Percentiles rank a stretch among this genome's conserved stretches.
phyloP scores from a whole-genome alignment of 148 eudicot genomes.

The Rhododendron mucronatum region DNA sequence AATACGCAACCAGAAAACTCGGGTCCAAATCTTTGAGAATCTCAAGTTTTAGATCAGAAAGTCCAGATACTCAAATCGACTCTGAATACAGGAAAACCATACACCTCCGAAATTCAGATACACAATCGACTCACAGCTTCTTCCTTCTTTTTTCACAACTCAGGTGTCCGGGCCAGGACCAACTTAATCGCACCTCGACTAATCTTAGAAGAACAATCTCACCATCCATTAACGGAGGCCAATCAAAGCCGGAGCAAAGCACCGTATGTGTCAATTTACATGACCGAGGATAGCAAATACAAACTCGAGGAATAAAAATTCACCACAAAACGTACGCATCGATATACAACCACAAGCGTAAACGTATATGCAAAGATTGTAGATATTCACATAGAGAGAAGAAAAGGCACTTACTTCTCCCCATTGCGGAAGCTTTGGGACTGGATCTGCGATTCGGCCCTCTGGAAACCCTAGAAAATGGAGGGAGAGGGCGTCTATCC shows the following conservation, averaged over 20 bases:
- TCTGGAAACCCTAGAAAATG: constrained; percentile 5
- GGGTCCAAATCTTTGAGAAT: not conserved
- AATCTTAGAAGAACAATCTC: too few relatives aligned
- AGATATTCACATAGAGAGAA: not conserved
- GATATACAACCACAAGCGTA: not conserved
- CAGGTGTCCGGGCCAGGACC: not conserved
- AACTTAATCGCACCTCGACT: too few relatives aligned
- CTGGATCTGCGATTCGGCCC: not conserved
- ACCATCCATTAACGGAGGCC: not conserved
- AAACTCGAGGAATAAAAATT: too few relatives aligned
- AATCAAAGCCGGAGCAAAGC: not conserved
- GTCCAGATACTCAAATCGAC: not conserved
- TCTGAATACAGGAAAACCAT: not conserved
- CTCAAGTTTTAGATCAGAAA: not conserved
- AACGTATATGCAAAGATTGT: not conserved
- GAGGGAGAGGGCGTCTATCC: not conserved
- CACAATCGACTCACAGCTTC: not conserved
- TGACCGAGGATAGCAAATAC: not conserved
- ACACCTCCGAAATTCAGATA: not conserved
- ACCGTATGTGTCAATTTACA: not conserved
- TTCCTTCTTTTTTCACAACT: not conserved
- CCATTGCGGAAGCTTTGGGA: not conserved
- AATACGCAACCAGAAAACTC: not conserved
- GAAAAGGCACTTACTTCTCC: constrained; percentile 9
- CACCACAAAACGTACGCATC: not conserved